A percentile compares a stretch with the other conserved stretches of the same genome.
Conservation (phyloP, 139 green algal species). For the Chlamydomonas sp. region DNA sequence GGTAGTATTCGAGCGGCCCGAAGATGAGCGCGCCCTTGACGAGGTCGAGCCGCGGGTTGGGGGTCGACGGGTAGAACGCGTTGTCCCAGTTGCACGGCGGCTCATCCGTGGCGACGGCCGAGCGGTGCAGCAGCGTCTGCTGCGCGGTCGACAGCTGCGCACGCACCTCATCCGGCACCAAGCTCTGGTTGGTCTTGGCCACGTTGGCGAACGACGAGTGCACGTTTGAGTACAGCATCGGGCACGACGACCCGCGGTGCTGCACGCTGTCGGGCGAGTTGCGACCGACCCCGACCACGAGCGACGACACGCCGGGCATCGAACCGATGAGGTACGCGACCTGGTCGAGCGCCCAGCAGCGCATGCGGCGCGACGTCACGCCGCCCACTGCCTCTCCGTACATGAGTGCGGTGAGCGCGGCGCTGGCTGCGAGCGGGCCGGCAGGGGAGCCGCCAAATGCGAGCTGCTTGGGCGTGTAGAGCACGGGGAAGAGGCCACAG, state of each 20-base stretch:
- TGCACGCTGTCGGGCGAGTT: slow-evolving; percentile 17
- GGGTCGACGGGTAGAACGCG: slow-evolving; percentile 10
- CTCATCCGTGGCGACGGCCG: background rate
- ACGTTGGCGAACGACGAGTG: background rate
- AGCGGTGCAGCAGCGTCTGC: background rate
- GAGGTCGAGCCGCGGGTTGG: slow-evolving; percentile 18
- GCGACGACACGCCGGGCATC: background rate
- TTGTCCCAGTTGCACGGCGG: background rate
- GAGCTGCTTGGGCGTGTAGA: slow-evolving; percentile 7
- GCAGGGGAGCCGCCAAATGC: background rate
- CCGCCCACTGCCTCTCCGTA: background rate
- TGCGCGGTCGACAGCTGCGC: background rate
- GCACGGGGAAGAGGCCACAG: slow-evolving; percentile 18
- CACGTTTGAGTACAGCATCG: too few species aligned
- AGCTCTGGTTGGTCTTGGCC: background rate
- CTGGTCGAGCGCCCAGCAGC: background rate
- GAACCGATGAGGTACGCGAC: slow-evolving; percentile 12
- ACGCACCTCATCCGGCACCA: background rate
- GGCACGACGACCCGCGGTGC: slow-evolving; percentile 16
- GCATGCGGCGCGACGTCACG: background rate
- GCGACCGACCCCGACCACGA: slow-evolving; percentile 9
- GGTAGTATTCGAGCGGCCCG: slow-evolving; percentile 1
- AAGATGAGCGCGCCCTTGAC: background rate
- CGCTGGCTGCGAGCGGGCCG: background rate
- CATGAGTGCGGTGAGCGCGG: background rate